phyloP scores from a whole-genome alignment of 2,329 filamentous ascomycete genomes.

The Chaetomiaceae sp. region DNA sequence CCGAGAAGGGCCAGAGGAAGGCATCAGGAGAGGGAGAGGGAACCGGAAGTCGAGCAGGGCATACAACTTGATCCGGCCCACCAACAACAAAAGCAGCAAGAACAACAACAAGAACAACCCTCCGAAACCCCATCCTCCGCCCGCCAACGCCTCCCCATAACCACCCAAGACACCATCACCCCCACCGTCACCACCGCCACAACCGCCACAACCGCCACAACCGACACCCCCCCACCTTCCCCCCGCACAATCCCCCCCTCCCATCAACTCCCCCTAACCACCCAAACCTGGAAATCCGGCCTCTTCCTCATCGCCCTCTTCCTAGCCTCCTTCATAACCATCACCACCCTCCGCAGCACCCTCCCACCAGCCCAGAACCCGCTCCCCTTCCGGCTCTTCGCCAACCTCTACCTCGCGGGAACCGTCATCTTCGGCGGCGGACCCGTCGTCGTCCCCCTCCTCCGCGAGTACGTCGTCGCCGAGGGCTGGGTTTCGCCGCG shows the following conservation, averaged over 20 bases:
- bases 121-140: neutral
- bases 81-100: neutral
- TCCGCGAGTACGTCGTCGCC: slow-evolving; percentile 59
- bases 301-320: slow-evolving; percentile 43
- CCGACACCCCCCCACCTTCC: neutral
- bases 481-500: slow-evolving; percentile 66
- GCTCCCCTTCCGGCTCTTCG: slow-evolving; percentile 56
- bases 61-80: neutral
- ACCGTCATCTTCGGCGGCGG: slow-evolving; percentile 64
- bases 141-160: slow-evolving; percentile 4
- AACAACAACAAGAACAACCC: neutral
- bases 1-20: neutral
- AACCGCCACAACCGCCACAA: neutral
- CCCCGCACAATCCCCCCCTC: slow-evolving; percentile 31
- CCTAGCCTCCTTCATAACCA: slow-evolving; percentile 49
- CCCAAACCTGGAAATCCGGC: slow-evolving; percentile 45
- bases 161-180: neutral
- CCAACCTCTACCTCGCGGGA: slow-evolving; percentile 69
- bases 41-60: neutral
- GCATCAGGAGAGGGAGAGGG: neutral
- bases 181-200: neutral
- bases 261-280: slow-evolving; percentile 35
- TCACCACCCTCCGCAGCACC: slow-evolving; percentile 49
- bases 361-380: slow-evolving; percentile 33
- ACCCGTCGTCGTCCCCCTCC: slow-evolving; percentile 59